Evolutionary conservation across 2,329 filamentous ascomycete species (phyloP), one percentile per base, ranked within the genome.

Genomic region (Ceratocystis lukuohia): DNA sequence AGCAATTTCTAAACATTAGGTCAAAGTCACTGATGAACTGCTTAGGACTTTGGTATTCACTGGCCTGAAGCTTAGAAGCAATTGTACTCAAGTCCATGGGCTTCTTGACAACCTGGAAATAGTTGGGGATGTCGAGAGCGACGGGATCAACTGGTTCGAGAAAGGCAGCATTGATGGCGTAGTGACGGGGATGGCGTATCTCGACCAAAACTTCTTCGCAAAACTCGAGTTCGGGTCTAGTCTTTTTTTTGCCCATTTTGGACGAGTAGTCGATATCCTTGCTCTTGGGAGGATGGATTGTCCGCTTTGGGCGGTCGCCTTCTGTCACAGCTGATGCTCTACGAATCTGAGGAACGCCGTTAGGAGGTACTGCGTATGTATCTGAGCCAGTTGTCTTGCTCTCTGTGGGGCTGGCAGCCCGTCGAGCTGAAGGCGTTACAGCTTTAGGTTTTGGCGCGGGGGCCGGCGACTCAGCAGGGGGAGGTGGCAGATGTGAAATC

Each of bases 61-160:
- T 91, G 12, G 80, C 80, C 70, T 87, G 84, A 50, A 96, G 80
- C 76, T 95, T 95, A 53, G 81, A 80, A 45, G 83, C 80, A 72
- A 96, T 88, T n/a, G 90, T 96, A 17, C 82, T 80, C 62, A 96
- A 80, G 74, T 99, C 93, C 93, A 97, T 99, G 0, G 94, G 94
- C 74, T 92, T 91, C 80, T 96, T 97, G 77, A 99, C 91, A 69
- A 97, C 80, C 72, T 88, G 91, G 74, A 94, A 90, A 74, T 99
- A 99, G 28, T 88, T 87, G 0, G 94, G 94, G 68, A 97, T 96
- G 74, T 93, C 91, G 65, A 97, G 79, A 0, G 92, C 93, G 45
- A 97, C 92, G 0, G 94, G 91, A 73, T 99, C 94, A 22, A 99
- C 94, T 0, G 94, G 89, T 6, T 83, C 78, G 71, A 90, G 78